Evolutionary conservation across 148 eudicot species (phyloP), one percentile per base, ranked within the genome.

Genomic region (Rhododendron griersonianum): DNA sequence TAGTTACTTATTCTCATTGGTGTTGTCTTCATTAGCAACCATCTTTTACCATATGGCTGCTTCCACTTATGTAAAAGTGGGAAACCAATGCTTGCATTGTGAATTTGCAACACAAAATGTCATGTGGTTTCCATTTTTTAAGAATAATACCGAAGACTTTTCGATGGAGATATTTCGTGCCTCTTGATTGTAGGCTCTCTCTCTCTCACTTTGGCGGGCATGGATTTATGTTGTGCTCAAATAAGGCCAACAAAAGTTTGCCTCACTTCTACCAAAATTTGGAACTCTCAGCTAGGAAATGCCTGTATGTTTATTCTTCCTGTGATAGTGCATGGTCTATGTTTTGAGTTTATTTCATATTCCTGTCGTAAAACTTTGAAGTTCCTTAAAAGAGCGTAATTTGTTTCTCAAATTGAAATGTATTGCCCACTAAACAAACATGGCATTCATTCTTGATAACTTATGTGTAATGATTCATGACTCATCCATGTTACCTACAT

Each of bases 371-470:
- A n/a, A 50, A 50, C 39, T 25, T 28, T 25, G 75, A n/a, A n/a
- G 61, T 48, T 48, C 8, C 14, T 50, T 50, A 33, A 25, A 41
- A 16, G 37, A 48, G 39, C 7, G 1, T 47, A 2, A 13, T 10
- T 50, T 69, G 61, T 80, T 50, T 13, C 7, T 50, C 39, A 80
- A 48, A 47, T 80, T 80, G 28, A 80, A 44, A n/a, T 80, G 19
- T 1, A 13, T 80, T 5, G 10, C 35, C 47, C n/a, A 7, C 3
- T n/a, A 9, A 80, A 28, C 35, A 23, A 80, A 48, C 28, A 25
- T 80, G 50, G 53, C 82, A 47, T 50, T 51, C 41, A 33, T 47
- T 80, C 82, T 80, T 50, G 35, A 80, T 78, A n/a, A 78, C 45
- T 48, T 45, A 78, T 78, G 53, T 78, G 51, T n/a, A 28, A 78